Evolutionary conservation across 2,329 filamentous ascomycete species (phyloP).

Genomic region (Diplocarpon mali): DNA sequence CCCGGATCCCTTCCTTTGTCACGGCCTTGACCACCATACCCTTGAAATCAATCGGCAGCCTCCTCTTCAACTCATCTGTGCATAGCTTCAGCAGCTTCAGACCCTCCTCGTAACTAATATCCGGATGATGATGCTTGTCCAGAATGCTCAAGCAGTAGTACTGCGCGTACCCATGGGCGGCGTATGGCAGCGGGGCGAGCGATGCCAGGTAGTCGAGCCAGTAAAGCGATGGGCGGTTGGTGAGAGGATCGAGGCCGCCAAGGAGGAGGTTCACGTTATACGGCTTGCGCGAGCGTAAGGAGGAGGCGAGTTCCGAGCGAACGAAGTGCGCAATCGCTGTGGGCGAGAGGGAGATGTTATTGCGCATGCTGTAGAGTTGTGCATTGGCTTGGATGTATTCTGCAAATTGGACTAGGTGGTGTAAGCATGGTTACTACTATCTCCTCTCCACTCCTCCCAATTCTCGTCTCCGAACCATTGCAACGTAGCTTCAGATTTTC

Average conservation of each 20-base stretch:
- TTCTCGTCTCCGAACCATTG: too few relatives aligned
- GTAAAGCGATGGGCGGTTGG: conserved; percentile 81
- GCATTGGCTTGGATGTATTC: conserved; percentile 99
- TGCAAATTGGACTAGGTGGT: conserved; percentile 77
- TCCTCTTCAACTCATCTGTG: conserved; percentile 91
- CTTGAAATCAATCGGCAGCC: conserved; percentile 98
- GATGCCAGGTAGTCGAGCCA: conserved; percentile 97
- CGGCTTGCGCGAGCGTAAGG: conserved; percentile 81
- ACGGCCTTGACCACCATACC: conserved; percentile 90
- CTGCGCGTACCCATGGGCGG: conserved; percentile 95
- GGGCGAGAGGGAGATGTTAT: conserved; percentile 83
- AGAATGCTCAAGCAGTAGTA: conserved; percentile 98
- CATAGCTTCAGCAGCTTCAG: conserved; percentile 91
- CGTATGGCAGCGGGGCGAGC: conserved; percentile 80
- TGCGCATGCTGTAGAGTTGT: conserved; percentile 97
- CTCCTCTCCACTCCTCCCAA: too few relatives aligned
- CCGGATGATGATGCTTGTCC: conserved; percentile 96
- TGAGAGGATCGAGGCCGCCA: conserved; percentile 86
- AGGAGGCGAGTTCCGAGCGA: conserved; percentile 82
- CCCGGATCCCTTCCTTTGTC: conserved; percentile 83
- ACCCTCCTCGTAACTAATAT: conserved; percentile 80
- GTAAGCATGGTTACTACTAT: conserved; percentile 5
- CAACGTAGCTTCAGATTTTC: too few relatives aligned
- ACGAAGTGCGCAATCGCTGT: conserved; percentile 87
- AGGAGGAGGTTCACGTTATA: conserved; percentile 96